Percentiles rank a stretch among this genome's conserved stretches.
Evolutionary conservation across 164 flowering plant genomes (phyloP).

Genomic region (Buxus sempervirens): DNA sequence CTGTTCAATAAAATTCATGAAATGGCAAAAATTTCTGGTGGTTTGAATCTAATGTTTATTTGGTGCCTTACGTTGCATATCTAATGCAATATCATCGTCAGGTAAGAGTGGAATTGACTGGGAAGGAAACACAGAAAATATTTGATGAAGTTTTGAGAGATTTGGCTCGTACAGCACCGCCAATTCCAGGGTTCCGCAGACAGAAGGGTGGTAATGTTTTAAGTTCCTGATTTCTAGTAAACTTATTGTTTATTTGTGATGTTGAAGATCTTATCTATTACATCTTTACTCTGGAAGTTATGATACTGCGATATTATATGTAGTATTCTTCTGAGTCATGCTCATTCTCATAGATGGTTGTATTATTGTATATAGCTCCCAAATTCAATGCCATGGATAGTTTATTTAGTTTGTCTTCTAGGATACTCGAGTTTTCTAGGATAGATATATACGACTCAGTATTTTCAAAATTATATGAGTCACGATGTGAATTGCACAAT

Average conservation of each 20-base stretch:
- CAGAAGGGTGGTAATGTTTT: constrained; percentile 63
- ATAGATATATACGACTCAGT: background rate
- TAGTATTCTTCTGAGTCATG: background rate
- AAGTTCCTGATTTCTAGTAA: background rate
- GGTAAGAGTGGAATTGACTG: constrained; percentile 67
- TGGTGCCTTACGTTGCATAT: background rate
- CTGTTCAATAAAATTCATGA: no score
- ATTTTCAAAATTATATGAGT: background rate
- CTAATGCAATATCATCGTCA: constrained; percentile 19
- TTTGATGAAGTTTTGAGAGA: constrained; percentile 53
- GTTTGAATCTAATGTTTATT: no score
- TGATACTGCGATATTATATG: background rate
- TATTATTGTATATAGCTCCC: no score
- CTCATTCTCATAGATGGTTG: background rate
- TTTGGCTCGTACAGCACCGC: constrained; percentile 72
- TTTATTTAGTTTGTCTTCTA: background rate
- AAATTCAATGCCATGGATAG: background rate
- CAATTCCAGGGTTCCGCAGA: constrained; percentile 76
- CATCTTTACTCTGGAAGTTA: background rate
- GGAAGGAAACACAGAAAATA: constrained; percentile 53
- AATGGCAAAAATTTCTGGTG: no score
- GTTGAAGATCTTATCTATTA: background rate
- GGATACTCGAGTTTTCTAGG: background rate
- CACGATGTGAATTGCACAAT: no score
- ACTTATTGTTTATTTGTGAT: background rate